phyloP scores from a whole-genome alignment of 2,329 filamentous ascomycete genomes.

The Chlorencoelia australis region DNA sequence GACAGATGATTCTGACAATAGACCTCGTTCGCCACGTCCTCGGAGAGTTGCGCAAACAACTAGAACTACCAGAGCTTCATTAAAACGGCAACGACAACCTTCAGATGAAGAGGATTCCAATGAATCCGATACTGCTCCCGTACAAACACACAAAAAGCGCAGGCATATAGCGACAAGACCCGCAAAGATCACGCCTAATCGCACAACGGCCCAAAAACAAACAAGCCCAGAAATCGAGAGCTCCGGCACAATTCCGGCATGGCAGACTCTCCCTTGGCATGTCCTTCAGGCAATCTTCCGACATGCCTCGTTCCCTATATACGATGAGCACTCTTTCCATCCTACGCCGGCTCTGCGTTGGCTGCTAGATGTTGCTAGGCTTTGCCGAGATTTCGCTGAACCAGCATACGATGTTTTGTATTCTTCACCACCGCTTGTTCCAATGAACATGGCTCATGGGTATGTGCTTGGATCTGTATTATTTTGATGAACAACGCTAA shows the following conservation, averaged over 20 bases:
- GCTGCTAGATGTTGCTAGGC: slow-evolving; percentile 52
- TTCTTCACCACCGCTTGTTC: slow-evolving; percentile 53
- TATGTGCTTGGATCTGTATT: neutral
- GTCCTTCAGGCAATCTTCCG: slow-evolving; percentile 61
- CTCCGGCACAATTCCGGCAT: slow-evolving; percentile 39
- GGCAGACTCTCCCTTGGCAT: slow-evolving; percentile 55
- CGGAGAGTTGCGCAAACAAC: neutral
- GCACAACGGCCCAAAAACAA: neutral
- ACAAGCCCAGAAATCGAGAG: slow-evolving; percentile 1
- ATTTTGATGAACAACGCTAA: neutral
- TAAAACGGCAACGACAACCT: neutral
- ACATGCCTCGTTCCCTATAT: slow-evolving; percentile 51
- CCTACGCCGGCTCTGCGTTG: slow-evolving; percentile 41
- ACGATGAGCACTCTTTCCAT: slow-evolving; percentile 32
- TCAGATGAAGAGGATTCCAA: slow-evolving; percentile 4
- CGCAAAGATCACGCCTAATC: slow-evolving; percentile 9
- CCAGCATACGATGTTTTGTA: slow-evolving; percentile 68
- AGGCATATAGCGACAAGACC: slow-evolving; percentile 8
- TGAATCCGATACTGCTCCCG: slow-evolving; percentile 3
- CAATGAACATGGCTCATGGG: slow-evolving; percentile 37
- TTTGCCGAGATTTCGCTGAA: slow-evolving; percentile 58
- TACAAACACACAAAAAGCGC: slow-evolving; percentile 13
- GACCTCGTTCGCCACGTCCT: neutral
- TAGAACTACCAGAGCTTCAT: slow-evolving; percentile 4
- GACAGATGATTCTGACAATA: neutral